Evolutionary conservation across 2,329 filamentous ascomycete species (phyloP), one percentile per base, ranked within the genome.

Genomic region (Aureobasidium zeae): DNA sequence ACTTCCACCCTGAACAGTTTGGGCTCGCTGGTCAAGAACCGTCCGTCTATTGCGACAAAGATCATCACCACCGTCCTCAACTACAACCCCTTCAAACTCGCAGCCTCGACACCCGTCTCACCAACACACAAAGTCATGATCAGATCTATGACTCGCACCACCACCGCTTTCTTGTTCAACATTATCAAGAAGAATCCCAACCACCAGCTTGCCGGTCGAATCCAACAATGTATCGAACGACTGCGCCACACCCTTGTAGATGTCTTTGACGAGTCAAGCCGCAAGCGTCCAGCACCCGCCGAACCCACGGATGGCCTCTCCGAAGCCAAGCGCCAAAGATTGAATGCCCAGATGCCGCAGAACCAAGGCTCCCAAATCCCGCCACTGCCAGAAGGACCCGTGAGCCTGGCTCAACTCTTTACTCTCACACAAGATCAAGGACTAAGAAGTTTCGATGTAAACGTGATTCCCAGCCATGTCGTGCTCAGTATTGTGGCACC

Each of bases 81-180:
- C 61, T 98, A 95, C 72, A 94, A 94, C 57, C 91, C 91, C 1
- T 68, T 95, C 32, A 86, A 83, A 62, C 75, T 86, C 51, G 85
- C 83, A 45, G 51, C 57, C 50, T 51, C 46, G 25, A 77, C 78
- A 2, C 80, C 83, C 3, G 76, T 93, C 69, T 89, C 83, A 1
- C 75, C 86, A 2, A 86, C 80, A 57, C 75, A 77, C 37, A 86
- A 83, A 54, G 82, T 98, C 48, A 77, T 89, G 54, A 74, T 94
- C 49, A 86, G 81, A 63, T 96, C 89, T 4, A 91, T 98, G 79
- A 89, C 95, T 62, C 86, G 94, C 59, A 98, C 91, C 17, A 84
- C 84, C 3, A 77, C 87, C 55, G 79, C 87, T 52, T 68, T 98
- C 34, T 71, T 96, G 28, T 74, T 88, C 42, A 88, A 95, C 63